Base-by-base conservation (phyloP, 2,329 filamentous ascomycete species). In the Daldinia sp. region DNA sequence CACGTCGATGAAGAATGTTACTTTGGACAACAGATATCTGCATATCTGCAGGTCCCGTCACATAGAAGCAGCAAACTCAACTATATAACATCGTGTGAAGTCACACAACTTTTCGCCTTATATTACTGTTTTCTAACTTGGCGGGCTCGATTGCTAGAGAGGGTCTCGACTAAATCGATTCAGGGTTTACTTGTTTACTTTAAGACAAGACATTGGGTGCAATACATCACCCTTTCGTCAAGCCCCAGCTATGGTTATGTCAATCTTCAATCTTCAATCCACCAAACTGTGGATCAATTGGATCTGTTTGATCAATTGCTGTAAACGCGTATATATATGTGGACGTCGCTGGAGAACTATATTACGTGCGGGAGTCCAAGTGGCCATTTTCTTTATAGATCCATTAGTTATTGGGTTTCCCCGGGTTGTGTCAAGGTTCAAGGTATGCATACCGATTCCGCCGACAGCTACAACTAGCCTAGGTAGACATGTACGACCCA, bases 11-110 rank as follows among this genome's bases (percentile, higher is more conserved):
- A 53, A 37, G 30, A 41, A 58, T 50, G 23, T 21, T 49, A 53
- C 56, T 53, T 25, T 61, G 49, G 55, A 53, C 13, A 55, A 34
- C 37, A 51, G 19, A 49, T 19, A 55, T 41, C 30, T 62, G 55
- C 54, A 61, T 63, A 60, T 53, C 55, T 67, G 64, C 65, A 67
- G 65, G 65, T 67, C 65, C 65, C 49, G 55, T 60, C 65, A 67
- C 62, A 67, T 37, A 37, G 7, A 59, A 32, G 37, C 53, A 37
- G 53, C 52, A 55, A 43, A 27, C 50, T 37, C 9, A 51, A 30
- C 59, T 17, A 34, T 13, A 17, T 47, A 23, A 58, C n/a, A n/a
- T 37, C 15, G 27, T 43, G 48, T 30, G 15, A 52, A 55, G 60
- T 58, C 56, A 37, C 53, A 57, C 59, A 29, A 23, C 34, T 37